A percentile compares a stretch with the other conserved stretches of the same genome.
Conservation (phyloP, 2,329 filamentous ascomycete species). For the Fusarium stilboides region DNA sequence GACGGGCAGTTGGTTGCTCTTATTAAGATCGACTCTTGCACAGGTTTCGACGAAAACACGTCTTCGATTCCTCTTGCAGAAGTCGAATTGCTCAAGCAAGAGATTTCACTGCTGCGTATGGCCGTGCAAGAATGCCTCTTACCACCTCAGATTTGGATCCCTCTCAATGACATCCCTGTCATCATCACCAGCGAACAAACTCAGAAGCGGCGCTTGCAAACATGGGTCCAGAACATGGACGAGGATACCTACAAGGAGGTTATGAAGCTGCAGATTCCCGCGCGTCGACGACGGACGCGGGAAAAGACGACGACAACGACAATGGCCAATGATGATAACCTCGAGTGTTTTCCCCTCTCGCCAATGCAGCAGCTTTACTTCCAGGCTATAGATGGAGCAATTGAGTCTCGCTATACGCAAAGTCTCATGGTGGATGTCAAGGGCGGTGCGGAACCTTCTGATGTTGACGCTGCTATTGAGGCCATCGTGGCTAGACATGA, state of each 20-base stretch:
- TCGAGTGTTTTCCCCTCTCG: slow-evolving; percentile 62
- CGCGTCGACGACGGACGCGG: slow-evolving; percentile 50
- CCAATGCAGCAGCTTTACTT: slow-evolving; percentile 71
- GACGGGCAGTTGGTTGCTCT: slow-evolving; percentile 66
- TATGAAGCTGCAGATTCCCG: slow-evolving; percentile 60
- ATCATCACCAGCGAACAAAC: slow-evolving; percentile 55
- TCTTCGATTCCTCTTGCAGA: slow-evolving; percentile 53
- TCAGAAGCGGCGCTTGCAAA: slow-evolving; percentile 63
- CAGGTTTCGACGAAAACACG: slow-evolving; percentile 46
- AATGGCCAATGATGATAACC: slow-evolving; percentile 46
- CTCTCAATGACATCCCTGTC: slow-evolving; percentile 63
- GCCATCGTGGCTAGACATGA: slow-evolving; percentile 65
- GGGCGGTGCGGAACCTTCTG: slow-evolving; percentile 58
- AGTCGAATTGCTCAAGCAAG: slow-evolving; percentile 58
- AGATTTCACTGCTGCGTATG: slow-evolving; percentile 60
- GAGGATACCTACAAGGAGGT: slow-evolving; percentile 63
- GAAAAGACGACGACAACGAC: not conserved
- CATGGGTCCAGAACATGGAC: slow-evolving; percentile 69
- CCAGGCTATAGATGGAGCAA: slow-evolving; percentile 58
- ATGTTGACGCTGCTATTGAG: slow-evolving; percentile 64
- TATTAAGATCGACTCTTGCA: slow-evolving; percentile 55
- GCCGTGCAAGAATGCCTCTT: slow-evolving; percentile 57
- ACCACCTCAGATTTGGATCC: slow-evolving; percentile 65
- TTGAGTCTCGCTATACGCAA: slow-evolving; percentile 65
- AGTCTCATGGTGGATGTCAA: slow-evolving; percentile 65